Evolutionary conservation across 176 grass and related monocot species (phyloP), one percentile per base, ranked within the genome.

Genomic region (Avena insularis): DNA sequence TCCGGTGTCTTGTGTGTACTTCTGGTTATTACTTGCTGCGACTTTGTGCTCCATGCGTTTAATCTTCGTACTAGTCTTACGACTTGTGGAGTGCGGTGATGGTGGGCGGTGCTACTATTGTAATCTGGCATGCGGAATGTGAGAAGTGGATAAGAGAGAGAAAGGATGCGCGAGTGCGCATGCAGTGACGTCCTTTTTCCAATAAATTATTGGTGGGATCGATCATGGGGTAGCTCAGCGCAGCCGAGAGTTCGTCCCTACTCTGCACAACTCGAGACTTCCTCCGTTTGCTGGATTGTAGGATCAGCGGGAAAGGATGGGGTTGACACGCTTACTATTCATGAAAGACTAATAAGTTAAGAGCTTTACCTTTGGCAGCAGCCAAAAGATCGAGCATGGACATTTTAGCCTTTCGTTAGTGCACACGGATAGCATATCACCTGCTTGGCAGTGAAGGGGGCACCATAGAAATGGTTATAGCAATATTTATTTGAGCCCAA

Each of bases 141-240:
- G 53, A 75, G 23, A 50, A 54, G 20, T 7, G 16, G 55, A 19
- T 16, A 57, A 57, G 17, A 57, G 55, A 57, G 19, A 50, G 19
- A 57, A 47, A 76, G 71, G 40, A 25, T 63, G 45, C 71, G 43
- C 19, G 55, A 12, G 63, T 57, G 71, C 79, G 84, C 84, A 90
- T 33, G 73, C 84, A 46, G 36, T 83, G 89, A 83, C 89, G 84
- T 58, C 13, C 16, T 46, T 71, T 71, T 63, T 62, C 43, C 12
- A 83, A 78, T 53, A 62, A 77, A 33, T 78, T 64, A 4, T 45
- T 49, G 25, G 50, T 54, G 72, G 43, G 55, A 57, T 57, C 5
- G 55, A 20, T 57, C 55, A 57, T 15, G 15, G 17, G 46, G 46
- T 1, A 48, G 46, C 9, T 48, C 46, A 48, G 46, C 46, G 21